Percentiles rank a stretch among this genome's conserved stretches.
These are phyloP conservation scores for Aspergillus versicolor DNA, from an alignment of 2,329 filamentous ascomycete species.

Conservation along the genomic window DNA sequence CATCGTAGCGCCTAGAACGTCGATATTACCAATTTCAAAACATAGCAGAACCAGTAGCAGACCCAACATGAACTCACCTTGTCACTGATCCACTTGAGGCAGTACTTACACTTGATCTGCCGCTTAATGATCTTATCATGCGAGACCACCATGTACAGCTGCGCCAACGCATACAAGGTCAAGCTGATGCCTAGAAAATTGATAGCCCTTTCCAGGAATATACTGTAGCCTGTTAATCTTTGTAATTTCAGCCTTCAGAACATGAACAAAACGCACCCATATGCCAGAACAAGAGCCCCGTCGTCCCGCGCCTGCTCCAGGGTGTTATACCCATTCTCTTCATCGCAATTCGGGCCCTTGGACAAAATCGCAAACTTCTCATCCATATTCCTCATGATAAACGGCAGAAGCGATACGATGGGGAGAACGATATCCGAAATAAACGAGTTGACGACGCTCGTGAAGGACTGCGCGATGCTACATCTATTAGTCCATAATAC, in stretches of 20 bases:
- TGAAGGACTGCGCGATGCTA: constrained; percentile 66
- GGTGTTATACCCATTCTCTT: constrained; percentile 65
- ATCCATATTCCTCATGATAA: constrained; percentile 69
- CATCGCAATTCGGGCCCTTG: constrained; percentile 54
- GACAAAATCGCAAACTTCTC: constrained; percentile 70
- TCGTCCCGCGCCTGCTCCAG: constrained; percentile 67
- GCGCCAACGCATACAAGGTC: constrained; percentile 64
- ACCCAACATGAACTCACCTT: constrained; percentile 49
- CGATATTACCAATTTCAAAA: constrained; percentile 7
- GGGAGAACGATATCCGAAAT: constrained; percentile 70
- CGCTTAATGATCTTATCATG: constrained; percentile 70
- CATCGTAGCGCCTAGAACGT: constrained; percentile 46
- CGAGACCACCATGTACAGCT: constrained; percentile 60
- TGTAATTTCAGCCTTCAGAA: not conserved
- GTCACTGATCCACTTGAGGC: constrained; percentile 53
- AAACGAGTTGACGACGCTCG: constrained; percentile 68
- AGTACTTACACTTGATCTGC: constrained; percentile 63
- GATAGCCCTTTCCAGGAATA: constrained; percentile 50
- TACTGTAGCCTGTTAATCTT: constrained; percentile 22
- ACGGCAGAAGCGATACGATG: constrained; percentile 66
- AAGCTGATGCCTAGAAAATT: constrained; percentile 67
- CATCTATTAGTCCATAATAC: not conserved
- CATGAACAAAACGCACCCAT: constrained; percentile 50
- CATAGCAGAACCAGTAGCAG: no score
- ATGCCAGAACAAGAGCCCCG: constrained; percentile 70